Evolutionary conservation across 192 early-diverging fungal genomes (phyloP).

Genomic region (Coemansia sp.): DNA sequence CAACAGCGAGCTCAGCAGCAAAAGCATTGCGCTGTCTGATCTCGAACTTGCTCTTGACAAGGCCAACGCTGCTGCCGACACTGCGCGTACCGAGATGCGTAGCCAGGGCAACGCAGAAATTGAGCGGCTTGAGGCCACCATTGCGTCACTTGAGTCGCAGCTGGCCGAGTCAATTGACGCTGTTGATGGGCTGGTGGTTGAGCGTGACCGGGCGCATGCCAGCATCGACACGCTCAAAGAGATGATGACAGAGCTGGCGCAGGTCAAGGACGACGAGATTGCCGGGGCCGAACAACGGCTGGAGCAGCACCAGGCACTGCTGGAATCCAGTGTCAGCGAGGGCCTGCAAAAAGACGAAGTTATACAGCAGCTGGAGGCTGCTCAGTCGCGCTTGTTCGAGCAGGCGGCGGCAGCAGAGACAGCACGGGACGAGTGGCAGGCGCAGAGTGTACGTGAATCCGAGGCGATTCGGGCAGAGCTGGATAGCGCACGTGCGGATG

Average conservation of each 20-base stretch:
- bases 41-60: slow-evolving; percentile 32
- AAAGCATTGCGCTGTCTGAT: slow-evolving; percentile 18
- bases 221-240: slow-evolving; percentile 33
- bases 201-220: slow-evolving; percentile 23
- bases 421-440: slow-evolving; percentile 1
- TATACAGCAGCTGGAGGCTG: slow-evolving; percentile 17
- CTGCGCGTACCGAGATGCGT: slow-evolving; percentile 12
- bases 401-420: background rate
- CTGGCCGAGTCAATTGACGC: slow-evolving; percentile 7
- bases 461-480: slow-evolving; percentile 9
- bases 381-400: slow-evolving; percentile 12
- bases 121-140: background rate
- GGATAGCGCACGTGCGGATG: background rate
- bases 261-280: slow-evolving; percentile 45
- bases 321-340: slow-evolving; percentile 32
- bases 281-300: slow-evolving; percentile 28
- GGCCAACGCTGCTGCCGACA: slow-evolving; percentile 22
- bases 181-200: slow-evolving; percentile 10
- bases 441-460: background rate
- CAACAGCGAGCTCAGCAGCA: slow-evolving; percentile 27
- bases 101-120: slow-evolving; percentile 8
- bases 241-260: slow-evolving; percentile 52
- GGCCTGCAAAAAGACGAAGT: slow-evolving; percentile 35
- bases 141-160: slow-evolving; percentile 8
- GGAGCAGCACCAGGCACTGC: slow-evolving; percentile 15